phyloP scores from a whole-genome alignment of 345 rosid genomes.

The Populus deltoides region DNA sequence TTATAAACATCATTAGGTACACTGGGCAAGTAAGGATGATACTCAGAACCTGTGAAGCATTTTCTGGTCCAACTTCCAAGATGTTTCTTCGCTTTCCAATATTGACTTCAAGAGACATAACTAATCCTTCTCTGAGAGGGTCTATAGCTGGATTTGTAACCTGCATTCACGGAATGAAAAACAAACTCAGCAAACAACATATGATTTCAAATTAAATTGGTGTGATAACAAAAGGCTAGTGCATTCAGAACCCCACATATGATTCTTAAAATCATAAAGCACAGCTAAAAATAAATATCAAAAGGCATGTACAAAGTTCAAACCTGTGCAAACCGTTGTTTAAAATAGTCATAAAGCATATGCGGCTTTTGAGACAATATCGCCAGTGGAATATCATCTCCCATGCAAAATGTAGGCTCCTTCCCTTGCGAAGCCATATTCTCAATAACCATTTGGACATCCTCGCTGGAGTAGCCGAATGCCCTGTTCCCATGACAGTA shows the following conservation, averaged over 20 bases:
- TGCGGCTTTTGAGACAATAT: conserved; percentile 83
- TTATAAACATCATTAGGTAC: conserved; percentile 8
- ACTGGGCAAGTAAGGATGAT: conserved; percentile 6
- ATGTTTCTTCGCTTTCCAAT: conserved; percentile 93
- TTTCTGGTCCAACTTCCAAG: conserved; percentile 90
- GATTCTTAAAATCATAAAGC: neutral
- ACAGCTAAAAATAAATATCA: neutral
- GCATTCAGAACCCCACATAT: neutral
- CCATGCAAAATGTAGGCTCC: conserved; percentile 99
- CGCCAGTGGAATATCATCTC: conserved; percentile 88
- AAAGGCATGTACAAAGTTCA: conserved; percentile 15
- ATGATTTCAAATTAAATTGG: neutral
- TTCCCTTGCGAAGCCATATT: conserved; percentile 95
- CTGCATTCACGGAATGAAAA: conserved; percentile 34
- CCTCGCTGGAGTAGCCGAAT: conserved; percentile 97
- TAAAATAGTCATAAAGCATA: conserved; percentile 93
- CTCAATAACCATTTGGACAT: conserved; percentile 99
- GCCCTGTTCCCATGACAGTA: conserved; percentile 57
- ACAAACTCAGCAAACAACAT: neutral
- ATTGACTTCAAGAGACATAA: conserved; percentile 96
- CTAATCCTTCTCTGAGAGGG: conserved; percentile 94
- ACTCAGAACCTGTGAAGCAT: conserved; percentile 76
- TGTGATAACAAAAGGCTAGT: neutral
- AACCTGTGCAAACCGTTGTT: conserved; percentile 99
- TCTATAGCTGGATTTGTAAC: conserved; percentile 99